A percentile compares a stretch with the other conserved stretches of the same genome.
These are phyloP conservation scores for Vaccinium darrowii DNA, from an alignment of 148 eudicot genomes.

Conservation along the genomic window DNA sequence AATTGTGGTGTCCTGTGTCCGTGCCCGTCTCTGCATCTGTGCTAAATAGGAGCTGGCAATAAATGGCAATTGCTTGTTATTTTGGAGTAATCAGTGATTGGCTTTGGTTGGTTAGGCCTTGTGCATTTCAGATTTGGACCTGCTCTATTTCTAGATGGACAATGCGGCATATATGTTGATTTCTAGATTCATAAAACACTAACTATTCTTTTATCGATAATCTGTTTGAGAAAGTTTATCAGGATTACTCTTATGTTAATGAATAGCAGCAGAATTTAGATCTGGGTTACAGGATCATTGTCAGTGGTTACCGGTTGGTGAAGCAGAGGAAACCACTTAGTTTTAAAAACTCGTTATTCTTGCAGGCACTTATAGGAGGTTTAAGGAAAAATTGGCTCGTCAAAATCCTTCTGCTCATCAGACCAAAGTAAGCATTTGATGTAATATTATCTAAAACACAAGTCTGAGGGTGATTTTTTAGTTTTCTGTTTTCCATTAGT, in stretches of 20 bases:
- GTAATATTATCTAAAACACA: background rate
- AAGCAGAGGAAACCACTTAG: background rate
- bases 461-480: background rate
- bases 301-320: background rate
- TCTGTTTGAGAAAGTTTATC: background rate
- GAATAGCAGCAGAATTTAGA: background rate
- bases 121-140: background rate
- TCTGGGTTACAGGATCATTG: background rate
- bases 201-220: background rate
- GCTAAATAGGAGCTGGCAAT: background rate
- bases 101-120: background rate
- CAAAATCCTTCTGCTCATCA: conserved; percentile 55
- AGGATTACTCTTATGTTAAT: background rate
- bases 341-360: background rate
- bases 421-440: conserved; percentile 50
- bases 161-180: background rate
- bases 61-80: background rate
- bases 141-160: background rate
- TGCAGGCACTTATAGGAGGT: conserved; percentile 84
- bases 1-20: background rate
- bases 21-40: background rate
- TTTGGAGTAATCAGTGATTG: background rate
- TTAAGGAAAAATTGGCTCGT: conserved; percentile 66
- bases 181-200: background rate
- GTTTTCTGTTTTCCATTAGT: background rate